Evolutionary conservation across 2,329 filamentous ascomycete species (phyloP), one percentile per base, ranked within the genome.

Genomic region (Metarhizium anisopliae): DNA sequence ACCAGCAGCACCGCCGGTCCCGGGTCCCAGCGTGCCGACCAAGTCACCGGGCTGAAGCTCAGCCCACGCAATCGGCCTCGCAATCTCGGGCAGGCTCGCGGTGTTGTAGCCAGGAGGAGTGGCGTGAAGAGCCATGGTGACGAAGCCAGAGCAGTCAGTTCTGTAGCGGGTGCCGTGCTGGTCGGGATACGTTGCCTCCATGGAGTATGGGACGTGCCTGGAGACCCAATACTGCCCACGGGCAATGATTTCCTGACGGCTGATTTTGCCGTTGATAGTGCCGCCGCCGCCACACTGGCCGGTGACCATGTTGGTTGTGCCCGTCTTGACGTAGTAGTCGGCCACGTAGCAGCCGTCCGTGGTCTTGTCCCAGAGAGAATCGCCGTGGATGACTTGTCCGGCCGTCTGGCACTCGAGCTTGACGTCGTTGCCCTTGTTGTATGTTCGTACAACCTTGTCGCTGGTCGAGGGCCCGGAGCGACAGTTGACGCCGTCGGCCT

Each of bases 321-420:
- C 57, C 3, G 57, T 59, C 51, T 56, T 56, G 52, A 60, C 59
- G 54, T 59, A 60, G 43, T 59, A 56, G 54, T 56, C 54, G 16
- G 56, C 42, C 38, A 60, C 59, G 43, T 58, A 57, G 54, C 59
- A 59, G 47, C 56, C 59, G 47, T 58, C 58, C 5, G 52, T 29
- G 1, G 55, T 59, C 52, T 57, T 60, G 32, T 57, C 59, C 55
- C 59, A 60, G 43, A 60, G 53, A 32, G 32, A 56, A 29, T 57
- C 53, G 40, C 58, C 58, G 18, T 57, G 43, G 50, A 60, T 51
- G 50, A 32, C 54, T 18, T 54, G 40, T 29, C 59, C 59, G 18
- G 55, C 29, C 8, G 56, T 56, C 49, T 60, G 59, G 52, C 59
- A 60, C 43, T 40, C 53, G 35, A 60, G 57, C 36, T 29, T 54